A percentile compares a stretch with the other conserved stretches of the same genome.
These are phyloP conservation scores for Ustilago crameri DNA, from an alignment of 1,284 basidiomycete genomes.

Conservation along the genomic window DNA sequence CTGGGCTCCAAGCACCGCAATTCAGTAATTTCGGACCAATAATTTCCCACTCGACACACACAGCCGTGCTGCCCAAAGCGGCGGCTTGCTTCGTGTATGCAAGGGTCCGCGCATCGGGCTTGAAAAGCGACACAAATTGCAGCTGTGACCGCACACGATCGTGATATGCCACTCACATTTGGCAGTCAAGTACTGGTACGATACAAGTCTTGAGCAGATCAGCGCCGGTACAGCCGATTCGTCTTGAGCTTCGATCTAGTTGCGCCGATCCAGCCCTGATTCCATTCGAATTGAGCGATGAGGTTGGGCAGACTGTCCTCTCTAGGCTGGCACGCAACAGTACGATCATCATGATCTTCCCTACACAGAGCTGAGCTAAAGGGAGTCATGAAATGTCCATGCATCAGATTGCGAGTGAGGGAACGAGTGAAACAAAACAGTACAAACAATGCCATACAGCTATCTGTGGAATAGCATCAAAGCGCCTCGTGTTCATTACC, in stretches of 20 bases:
- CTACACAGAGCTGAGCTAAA: not conserved
- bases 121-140: no score
- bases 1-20: no score
- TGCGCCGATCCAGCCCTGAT: no score
- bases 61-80: not conserved
- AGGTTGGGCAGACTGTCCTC: no score
- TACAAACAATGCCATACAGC: not conserved
- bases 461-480: constrained; percentile 1
- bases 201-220: no score
- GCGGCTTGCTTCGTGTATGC: constrained; percentile 13
- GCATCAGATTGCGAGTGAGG: constrained; percentile 23
- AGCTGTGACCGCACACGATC: not conserved
- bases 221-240: not conserved
- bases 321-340: no score
- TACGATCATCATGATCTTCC: no score
- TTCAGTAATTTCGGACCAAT: no score
- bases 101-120: constrained; percentile 17
- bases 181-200: no score
- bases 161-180: no score
- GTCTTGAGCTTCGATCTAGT: not conserved
- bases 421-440: not conserved
- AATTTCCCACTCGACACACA: no score
- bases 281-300: not conserved
- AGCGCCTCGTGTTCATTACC: constrained; percentile 34
- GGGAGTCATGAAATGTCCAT: constrained; percentile 22